Evolutionary conservation across 164 flowering plant species (phyloP).

Genomic region (Echeveria elegans): DNA sequence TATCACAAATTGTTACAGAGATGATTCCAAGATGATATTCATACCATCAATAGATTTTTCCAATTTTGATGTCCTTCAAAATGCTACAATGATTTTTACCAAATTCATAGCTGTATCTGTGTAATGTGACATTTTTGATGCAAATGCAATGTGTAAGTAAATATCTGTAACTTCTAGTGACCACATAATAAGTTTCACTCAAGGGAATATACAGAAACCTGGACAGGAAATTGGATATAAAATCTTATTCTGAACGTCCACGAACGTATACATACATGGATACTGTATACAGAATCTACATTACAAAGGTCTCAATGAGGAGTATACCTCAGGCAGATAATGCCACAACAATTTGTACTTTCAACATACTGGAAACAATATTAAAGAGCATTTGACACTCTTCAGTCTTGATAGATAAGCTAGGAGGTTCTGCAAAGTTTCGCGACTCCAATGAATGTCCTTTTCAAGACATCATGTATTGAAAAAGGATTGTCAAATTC

Average conservation of each 20-base stretch:
- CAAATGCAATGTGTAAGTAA: background rate
- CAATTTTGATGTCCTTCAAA: background rate
- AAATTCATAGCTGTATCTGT: background rate
- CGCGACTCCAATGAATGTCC: conserved; percentile 40
- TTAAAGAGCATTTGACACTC: too few species aligned
- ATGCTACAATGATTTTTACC: background rate
- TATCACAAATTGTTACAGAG: conserved; percentile 20
- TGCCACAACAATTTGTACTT: background rate
- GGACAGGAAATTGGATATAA: too few species aligned
- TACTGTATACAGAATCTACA: background rate
- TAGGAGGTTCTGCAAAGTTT: conserved; percentile 29
- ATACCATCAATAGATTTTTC: background rate
- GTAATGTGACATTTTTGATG: background rate
- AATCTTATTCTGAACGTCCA: background rate
- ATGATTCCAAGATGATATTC: conserved; percentile 50
- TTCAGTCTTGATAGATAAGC: background rate
- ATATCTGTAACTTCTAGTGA: too few species aligned
- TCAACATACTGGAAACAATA: background rate
- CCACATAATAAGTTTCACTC: too few species aligned
- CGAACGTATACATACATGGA: background rate
- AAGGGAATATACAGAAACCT: too few species aligned
- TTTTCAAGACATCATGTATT: conserved; percentile 12
- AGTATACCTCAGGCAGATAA: background rate
- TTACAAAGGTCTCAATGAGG: background rate
- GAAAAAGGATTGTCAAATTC: background rate